Evolutionary conservation across 2,329 filamentous ascomycete genomes (phyloP), one percentile per base, ranked within the genome.

Genomic region (Penicillium sp.): DNA sequence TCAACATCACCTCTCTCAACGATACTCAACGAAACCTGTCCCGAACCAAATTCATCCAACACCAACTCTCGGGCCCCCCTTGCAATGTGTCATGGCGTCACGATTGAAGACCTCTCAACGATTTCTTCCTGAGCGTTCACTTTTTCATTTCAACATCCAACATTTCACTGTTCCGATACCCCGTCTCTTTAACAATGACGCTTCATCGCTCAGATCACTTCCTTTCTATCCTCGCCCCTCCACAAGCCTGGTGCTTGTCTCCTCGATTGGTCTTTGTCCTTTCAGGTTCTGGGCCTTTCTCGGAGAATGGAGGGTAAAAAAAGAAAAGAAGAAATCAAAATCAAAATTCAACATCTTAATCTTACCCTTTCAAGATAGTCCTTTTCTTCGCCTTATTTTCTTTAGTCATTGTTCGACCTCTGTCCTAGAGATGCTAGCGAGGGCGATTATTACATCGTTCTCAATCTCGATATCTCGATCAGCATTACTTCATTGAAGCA

Each of bases 31-130:
- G 56, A 59, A 46, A 50, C 50, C 56, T 45, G 47, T 49, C 58
- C 56, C 59, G 53, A 61, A 47, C 53, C 44, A 41, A 57, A 48
- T 28, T 22, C 48, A 54, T 59, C 57, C 56, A 63, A 61, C 55
- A 62, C 56, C 42, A 50, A 44, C 49, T 62, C 58, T 55, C 54
- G 60, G 59, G 56, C 53, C 46, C 16, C 30, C 56, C 46, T 38
- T 63, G 62, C 61, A 62, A 68, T 67, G 61, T 68, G 66, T 70
- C 63, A 71, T 63, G 68, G 65, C 67, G 66, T 66, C 62, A 71
- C 62, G 68, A 70, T 57, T 66, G 68, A 71, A 69, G 67, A 70
- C 65, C 64, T 70, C 68, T 71, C 68, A 71, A 71, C 69, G 67
- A 71, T 66, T 69, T 69, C 65, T 70, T 71, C 66, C 63, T 64